Conservation (phyloP, 1,284 basidiomycete species). For the Boletellus dicymbophilus region DNA sequence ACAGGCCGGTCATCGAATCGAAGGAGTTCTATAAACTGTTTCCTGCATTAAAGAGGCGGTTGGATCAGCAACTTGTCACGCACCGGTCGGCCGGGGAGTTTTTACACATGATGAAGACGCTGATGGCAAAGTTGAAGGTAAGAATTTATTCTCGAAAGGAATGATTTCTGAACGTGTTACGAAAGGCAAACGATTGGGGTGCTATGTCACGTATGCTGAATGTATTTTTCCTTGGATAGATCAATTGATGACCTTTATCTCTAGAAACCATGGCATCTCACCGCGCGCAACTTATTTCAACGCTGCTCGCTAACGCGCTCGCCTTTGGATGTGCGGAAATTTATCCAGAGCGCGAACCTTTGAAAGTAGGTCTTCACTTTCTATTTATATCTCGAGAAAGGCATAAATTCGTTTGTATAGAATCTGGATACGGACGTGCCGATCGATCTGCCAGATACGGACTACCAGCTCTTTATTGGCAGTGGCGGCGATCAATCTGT, state of each 20-base stretch:
- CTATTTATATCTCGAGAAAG: rapidly evolving
- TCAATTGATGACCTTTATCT: background rate
- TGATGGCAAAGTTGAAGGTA: constrained; percentile 71
- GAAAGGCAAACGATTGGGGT: constrained; percentile 63
- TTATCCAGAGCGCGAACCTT: constrained; percentile 44
- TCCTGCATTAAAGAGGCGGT: constrained; percentile 41
- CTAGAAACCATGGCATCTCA: constrained; percentile 60
- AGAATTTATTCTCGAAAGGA: background rate
- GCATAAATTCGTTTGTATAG: constrained; percentile 25
- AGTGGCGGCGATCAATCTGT: constrained; percentile 17
- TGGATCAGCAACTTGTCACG: constrained; percentile 50
- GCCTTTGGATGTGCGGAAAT: constrained; percentile 47
- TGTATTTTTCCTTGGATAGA: background rate
- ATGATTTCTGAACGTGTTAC: background rate
- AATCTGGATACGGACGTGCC: constrained; percentile 49
- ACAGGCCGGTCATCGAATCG: constrained; percentile 63
- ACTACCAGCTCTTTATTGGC: constrained; percentile 39
- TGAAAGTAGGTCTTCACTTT: constrained; percentile 41
- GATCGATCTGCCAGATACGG: constrained; percentile 39
- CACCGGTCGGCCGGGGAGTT: constrained; percentile 56
- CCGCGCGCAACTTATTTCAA: constrained; percentile 45
- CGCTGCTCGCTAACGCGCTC: constrained; percentile 46
- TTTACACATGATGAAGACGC: constrained; percentile 56
- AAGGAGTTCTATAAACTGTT: constrained; percentile 59
- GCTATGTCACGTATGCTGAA: constrained; percentile 54